phyloP scores from a whole-genome alignment of 257 asterid species.

The Plantago elongata region DNA sequence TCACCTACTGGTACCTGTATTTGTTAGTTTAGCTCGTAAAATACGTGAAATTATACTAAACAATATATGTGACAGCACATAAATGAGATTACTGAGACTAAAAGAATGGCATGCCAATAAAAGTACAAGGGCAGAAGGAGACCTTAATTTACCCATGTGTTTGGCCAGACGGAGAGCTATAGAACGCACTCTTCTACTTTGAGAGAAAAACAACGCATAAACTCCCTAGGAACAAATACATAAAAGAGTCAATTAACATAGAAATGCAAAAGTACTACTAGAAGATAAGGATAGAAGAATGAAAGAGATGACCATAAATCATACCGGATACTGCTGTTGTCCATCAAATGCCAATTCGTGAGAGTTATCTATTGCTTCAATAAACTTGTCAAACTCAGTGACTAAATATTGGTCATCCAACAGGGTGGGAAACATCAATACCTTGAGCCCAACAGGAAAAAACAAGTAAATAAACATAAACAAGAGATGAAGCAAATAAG shows the following conservation, averaged over 20 bases:
- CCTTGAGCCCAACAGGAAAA: conserved; percentile 37
- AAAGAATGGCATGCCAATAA: not conserved
- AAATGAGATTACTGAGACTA: not conserved
- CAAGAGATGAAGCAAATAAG: not conserved
- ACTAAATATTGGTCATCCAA: conserved; percentile 77
- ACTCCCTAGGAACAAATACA: conserved; percentile 59
- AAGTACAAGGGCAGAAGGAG: conserved; percentile 13
- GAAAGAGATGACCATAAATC: conserved; percentile 22
- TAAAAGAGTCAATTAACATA: conserved; percentile 16
- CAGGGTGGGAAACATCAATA: conserved; percentile 77
- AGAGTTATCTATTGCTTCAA: conserved; percentile 81
- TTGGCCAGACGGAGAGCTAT: conserved; percentile 92
- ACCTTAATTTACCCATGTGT: conserved; percentile 88
- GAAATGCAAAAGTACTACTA: conserved; percentile 13
- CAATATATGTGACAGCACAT: too few species aligned
- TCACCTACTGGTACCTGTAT: conserved; percentile 12
- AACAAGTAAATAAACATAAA: not conserved
- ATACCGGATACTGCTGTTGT: conserved; percentile 88
- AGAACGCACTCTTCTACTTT: conserved; percentile 84
- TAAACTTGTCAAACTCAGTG: conserved; percentile 65
- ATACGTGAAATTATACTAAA: too few species aligned
- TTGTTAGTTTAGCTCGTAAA: not conserved
- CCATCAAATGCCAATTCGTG: conserved; percentile 87
- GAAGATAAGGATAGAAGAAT: conserved; percentile 10
- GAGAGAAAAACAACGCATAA: conserved; percentile 74